phyloP scores from a whole-genome alignment of 805 yeast genomes.

The Candida quercuum region DNA sequence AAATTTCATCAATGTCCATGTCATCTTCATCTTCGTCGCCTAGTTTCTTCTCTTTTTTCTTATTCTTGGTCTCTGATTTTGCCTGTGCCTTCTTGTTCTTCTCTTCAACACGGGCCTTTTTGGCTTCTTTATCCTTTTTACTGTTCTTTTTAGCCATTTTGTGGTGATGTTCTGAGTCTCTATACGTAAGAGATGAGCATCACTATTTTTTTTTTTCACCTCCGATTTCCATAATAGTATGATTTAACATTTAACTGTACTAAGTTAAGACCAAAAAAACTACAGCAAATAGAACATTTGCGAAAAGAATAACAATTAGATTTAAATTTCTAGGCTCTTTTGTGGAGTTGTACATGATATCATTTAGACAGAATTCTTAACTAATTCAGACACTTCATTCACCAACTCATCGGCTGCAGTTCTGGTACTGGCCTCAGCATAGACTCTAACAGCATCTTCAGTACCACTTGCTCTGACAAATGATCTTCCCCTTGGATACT shows the following conservation, averaged over 20 bases:
- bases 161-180: too few relatives aligned
- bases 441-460: conserved; percentile 94
- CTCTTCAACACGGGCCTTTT: conserved; percentile 81
- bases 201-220: too few relatives aligned
- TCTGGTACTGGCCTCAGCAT: conserved; percentile 73
- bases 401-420: conserved; percentile 44
- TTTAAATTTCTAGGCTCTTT: too few relatives aligned
- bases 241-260: too few relatives aligned
- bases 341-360: too few relatives aligned
- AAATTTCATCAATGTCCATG: conserved; percentile 77
- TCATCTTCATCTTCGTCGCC: conserved; percentile 85
- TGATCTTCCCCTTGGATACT: conserved; percentile 63
- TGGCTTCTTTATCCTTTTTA: conserved; percentile 85
- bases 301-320: too few relatives aligned
- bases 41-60: conserved; percentile 66
- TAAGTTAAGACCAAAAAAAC: too few relatives aligned
- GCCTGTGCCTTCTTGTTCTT: conserved; percentile 71
- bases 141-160: conserved; percentile 79
- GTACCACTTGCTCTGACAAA: conserved; percentile 98
- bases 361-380: conserved; percentile 20
- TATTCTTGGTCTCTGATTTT: conserved; percentile 70
- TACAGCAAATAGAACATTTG: too few relatives aligned
- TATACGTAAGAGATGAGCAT: too few relatives aligned
- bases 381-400: conserved; percentile 32
- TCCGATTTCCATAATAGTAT: too few relatives aligned